These are phyloP conservation scores for Entomophthora muscae DNA, from an alignment of 371 early-diverging fungal genomes.

Conservation along the genomic window DNA sequence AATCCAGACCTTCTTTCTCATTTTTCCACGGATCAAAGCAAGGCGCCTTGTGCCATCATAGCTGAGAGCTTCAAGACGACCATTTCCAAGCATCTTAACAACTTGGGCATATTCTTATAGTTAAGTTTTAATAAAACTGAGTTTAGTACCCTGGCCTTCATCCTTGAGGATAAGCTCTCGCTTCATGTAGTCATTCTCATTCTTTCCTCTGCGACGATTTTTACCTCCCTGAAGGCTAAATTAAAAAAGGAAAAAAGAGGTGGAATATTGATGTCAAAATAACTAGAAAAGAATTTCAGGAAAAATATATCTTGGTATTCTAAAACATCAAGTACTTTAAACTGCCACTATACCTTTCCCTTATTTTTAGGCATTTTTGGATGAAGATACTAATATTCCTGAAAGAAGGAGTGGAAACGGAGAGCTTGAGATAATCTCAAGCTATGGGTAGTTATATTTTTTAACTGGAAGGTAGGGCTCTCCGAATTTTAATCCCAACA, in stretches of 20 bases:
- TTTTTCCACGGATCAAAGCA: constrained; percentile 94
- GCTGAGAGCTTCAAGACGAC: constrained; percentile 87
- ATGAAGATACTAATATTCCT: neutral
- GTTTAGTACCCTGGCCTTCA: constrained; percentile 65
- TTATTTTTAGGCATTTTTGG: constrained; percentile 68
- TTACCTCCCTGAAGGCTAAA: constrained; percentile 65
- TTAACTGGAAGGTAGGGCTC: neutral
- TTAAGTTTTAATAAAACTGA: neutral
- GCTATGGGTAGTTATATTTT: neutral
- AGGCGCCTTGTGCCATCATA: constrained; percentile 84
- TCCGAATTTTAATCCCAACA: neutral
- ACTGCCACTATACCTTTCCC: constrained; percentile 43
- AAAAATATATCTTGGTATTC: neutral
- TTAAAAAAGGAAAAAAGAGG: constrained; percentile 1
- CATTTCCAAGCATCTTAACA: constrained; percentile 87
- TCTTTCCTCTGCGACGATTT: constrained; percentile 92
- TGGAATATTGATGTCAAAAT: neutral
- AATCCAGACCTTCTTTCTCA: constrained; percentile 94
- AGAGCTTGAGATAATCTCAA: neutral
- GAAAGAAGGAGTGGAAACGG: neutral
- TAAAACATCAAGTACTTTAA: neutral
- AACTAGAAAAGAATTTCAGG: neutral
- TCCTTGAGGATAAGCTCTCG: constrained; percentile 87
- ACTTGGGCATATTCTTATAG: constrained; percentile 86
- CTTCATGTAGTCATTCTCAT: constrained; percentile 87